These are phyloP conservation scores for Circinella minor DNA, from an alignment of 371 early-diverging fungal species.

Conservation along the genomic window DNA sequence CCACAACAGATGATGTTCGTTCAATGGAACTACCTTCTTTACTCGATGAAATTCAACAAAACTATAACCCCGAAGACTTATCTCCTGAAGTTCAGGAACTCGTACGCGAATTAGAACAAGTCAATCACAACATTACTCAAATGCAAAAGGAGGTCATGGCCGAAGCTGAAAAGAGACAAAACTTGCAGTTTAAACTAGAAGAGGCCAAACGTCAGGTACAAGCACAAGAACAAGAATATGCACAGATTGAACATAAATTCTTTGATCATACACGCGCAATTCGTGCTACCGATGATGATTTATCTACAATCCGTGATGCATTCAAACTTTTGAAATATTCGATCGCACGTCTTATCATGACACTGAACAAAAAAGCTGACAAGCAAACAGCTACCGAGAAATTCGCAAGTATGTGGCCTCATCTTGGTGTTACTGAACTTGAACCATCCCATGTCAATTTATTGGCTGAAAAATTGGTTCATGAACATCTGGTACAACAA, in stretches of 20 bases:
- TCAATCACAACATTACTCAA: slow-evolving; percentile 38
- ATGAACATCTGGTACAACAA: slow-evolving; percentile 49
- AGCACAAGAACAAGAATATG: slow-evolving; percentile 48
- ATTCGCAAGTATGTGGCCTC: slow-evolving; percentile 41
- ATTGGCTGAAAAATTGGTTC: slow-evolving; percentile 61
- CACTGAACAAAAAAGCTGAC: slow-evolving; percentile 59
- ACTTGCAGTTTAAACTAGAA: slow-evolving; percentile 31
- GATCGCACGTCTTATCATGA: slow-evolving; percentile 60
- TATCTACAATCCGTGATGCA: slow-evolving; percentile 63
- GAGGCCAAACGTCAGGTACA: slow-evolving; percentile 43
- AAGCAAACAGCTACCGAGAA: slow-evolving; percentile 48
- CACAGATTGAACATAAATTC: slow-evolving; percentile 55
- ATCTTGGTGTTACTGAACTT: slow-evolving; percentile 31
- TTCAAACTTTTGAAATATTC: slow-evolving; percentile 61
- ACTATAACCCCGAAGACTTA: slow-evolving; percentile 10
- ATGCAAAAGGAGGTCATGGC: slow-evolving; percentile 31
- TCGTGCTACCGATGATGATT: slow-evolving; percentile 67
- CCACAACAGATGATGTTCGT: not conserved
- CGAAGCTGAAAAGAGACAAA: slow-evolving; percentile 40
- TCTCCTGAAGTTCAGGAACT: slow-evolving; percentile 29
- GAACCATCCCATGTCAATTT: slow-evolving; percentile 58
- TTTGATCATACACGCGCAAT: slow-evolving; percentile 62
- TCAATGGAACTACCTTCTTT: not conserved
- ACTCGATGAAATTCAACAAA: not conserved
- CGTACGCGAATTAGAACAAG: slow-evolving; percentile 39